Evolutionary conservation across 2,329 filamentous ascomycete species (phyloP).

Genomic region (Penicillium brasilianum): DNA sequence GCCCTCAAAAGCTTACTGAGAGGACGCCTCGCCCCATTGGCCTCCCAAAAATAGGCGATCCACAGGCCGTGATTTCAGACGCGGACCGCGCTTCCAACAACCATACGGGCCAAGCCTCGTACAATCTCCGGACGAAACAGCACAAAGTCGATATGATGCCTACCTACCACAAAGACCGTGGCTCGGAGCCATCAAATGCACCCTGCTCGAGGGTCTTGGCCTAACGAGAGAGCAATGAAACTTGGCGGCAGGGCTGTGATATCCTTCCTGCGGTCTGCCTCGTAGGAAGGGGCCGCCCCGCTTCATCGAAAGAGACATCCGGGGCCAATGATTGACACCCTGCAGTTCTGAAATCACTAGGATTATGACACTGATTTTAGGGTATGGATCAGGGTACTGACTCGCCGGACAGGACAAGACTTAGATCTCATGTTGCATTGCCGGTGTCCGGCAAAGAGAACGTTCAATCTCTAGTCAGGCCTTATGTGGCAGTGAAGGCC

Average conservation of each 20-base stretch:
- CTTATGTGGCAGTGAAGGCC: slow-evolving; percentile 4
- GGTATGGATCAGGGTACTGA: neutral
- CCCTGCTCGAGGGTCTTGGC: neutral
- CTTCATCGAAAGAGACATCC: neutral
- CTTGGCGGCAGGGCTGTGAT: neutral
- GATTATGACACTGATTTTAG: neutral
- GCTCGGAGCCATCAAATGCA: neutral
- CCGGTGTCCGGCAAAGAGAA: neutral
- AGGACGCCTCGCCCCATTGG: slow-evolving; percentile 4
- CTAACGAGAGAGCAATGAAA: no score
- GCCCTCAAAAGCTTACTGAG: slow-evolving; percentile 2
- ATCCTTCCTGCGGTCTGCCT: neutral
- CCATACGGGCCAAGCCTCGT: neutral
- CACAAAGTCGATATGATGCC: neutral
- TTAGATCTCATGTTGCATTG: neutral
- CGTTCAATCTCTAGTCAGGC: neutral
- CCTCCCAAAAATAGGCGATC: slow-evolving; percentile 14
- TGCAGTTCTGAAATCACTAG: neutral
- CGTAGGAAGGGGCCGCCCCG: neutral
- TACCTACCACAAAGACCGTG: neutral
- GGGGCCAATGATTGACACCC: neutral
- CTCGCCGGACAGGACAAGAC: neutral
- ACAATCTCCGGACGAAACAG: neutral
- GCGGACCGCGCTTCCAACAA: slow-evolving; percentile 1
- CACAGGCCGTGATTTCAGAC: neutral